Base-by-base conservation (phyloP, 2,329 filamentous ascomycete species). In the Paecilomyces sp. region DNA sequence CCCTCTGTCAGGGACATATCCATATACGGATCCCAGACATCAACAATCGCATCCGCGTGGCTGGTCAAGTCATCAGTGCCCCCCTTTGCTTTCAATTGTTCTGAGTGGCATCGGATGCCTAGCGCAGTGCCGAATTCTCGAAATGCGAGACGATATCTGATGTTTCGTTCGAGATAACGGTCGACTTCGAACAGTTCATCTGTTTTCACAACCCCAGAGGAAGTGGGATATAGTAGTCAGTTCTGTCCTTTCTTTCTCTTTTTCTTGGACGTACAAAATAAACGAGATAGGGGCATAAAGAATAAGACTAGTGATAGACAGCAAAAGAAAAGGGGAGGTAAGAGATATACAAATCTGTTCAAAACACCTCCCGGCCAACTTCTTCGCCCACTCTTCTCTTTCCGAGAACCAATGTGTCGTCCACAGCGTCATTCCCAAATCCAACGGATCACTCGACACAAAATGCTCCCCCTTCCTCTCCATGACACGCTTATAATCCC, bases 401-500 rank as follows among this genome's bases (percentile, higher is more conserved):
- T 74, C 74, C 0, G 68, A 69, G 60, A 79, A 77, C 70, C 83
- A 82, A 61, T 85, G 82, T 24, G 76, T 75, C 53, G 80, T 80
- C 83, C 83, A 86, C 28, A 86, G 66, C 1, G 82, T 80, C 83
- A 86, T 85, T 0, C 83, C 84, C 52, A 86, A 66, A 65, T 86
- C 83, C n/a, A 85, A 68, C 18, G 79, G 71, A 67, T 85, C 83
- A 3, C 66, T 69, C 30, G 80, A 82, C 2, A 79, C 73, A 51
- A 74, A 76, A 56, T 80, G 67, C 18, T 74, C 68, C 1, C 78
- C 78, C 56, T 79, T 78, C 0, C 74, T 68, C 25, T 69, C 67
- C 75, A 84, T 80, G 2, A 85, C 74, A 11, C 71, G 72, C 55
- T 74, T 70, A 63, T 85, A 85, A 55, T 84, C 80, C 0, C 65